Conservation (phyloP, 148 eudicot genomes). For the Agrostemma githago region DNA sequence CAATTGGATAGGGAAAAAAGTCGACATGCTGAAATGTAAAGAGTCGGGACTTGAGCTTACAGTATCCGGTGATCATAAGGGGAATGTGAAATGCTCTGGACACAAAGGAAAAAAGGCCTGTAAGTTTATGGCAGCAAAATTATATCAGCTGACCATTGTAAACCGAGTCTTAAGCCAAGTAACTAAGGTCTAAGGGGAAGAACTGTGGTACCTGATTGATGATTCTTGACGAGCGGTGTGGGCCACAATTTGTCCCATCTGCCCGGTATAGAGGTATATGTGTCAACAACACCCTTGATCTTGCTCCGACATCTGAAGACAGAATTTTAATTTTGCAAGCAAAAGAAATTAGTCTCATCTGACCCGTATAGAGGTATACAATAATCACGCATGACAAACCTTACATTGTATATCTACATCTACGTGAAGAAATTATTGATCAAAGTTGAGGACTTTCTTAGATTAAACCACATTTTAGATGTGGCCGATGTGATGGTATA, state of each 20-base stretch:
- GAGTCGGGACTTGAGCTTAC: conserved; percentile 37
- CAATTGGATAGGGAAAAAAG: neutral
- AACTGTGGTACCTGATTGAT: conserved; percentile 65
- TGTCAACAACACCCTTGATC: conserved; percentile 70
- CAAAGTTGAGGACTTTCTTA: neutral
- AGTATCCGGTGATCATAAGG: conserved; percentile 43
- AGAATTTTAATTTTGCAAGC: neutral
- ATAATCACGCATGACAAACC: neutral
- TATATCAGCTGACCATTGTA: neutral
- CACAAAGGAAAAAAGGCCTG: conserved; percentile 31
- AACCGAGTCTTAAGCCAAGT: neutral
- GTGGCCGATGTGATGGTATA: neutral
- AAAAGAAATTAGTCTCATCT: neutral
- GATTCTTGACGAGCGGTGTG: conserved; percentile 65
- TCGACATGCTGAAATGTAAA: neutral
- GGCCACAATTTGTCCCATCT: conserved; percentile 79
- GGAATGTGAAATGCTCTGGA: conserved; percentile 61
- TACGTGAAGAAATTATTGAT: neutral
- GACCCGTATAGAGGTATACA: too few relatives aligned
- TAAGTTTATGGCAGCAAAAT: conserved; percentile 22
- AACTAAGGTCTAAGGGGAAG: neutral
- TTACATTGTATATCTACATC: neutral
- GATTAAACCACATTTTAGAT: neutral
- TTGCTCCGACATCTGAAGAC: conserved; percentile 39
- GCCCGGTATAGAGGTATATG: conserved; percentile 93